These are phyloP conservation scores for Polyplosphaeria fusca DNA, from an alignment of 495 filamentous ascomycete species.

Conservation along the genomic window DNA sequence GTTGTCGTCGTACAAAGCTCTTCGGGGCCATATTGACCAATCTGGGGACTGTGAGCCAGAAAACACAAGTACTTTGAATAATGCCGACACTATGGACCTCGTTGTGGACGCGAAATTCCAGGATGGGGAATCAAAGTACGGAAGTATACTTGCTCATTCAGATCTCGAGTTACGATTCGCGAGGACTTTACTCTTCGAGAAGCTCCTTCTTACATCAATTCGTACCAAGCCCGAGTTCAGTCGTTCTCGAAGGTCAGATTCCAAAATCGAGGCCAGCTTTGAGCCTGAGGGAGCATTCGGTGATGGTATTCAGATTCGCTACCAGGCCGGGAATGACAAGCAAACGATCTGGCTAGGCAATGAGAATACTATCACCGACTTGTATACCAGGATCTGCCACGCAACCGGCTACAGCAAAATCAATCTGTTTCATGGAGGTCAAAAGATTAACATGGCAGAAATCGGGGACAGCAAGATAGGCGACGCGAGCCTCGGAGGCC, in stretches of 20 bases:
- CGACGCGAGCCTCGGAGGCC: constrained; percentile 35
- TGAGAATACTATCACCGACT: constrained; percentile 62
- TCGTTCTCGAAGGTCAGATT: constrained; percentile 21
- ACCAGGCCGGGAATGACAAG: constrained; percentile 63
- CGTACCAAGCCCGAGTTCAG: constrained; percentile 24
- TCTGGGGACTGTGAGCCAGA: not conserved
- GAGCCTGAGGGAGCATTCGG: constrained; percentile 15
- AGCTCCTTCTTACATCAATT: constrained; percentile 21
- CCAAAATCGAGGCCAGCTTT: constrained; percentile 15
- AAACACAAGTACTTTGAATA: not conserved
- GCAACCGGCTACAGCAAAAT: constrained; percentile 64
- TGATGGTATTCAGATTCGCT: constrained; percentile 59
- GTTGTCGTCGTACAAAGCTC: constrained; percentile 10
- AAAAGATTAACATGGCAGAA: constrained; percentile 47
- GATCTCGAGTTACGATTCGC: constrained; percentile 22
- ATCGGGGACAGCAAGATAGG: constrained; percentile 42
- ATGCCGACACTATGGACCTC: constrained; percentile 22
- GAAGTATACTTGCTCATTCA: no score
- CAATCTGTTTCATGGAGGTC: constrained; percentile 49
- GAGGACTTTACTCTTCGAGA: constrained; percentile 29
- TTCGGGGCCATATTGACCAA: constrained; percentile 1
- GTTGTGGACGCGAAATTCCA: not conserved
- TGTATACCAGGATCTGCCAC: constrained; percentile 60
- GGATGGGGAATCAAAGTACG: no score
- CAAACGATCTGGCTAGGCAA: constrained; percentile 58